Evolutionary conservation across 1,139 yeast genomes (phyloP).

Genomic region (Nadsonia starkeyi-henricii): DNA sequence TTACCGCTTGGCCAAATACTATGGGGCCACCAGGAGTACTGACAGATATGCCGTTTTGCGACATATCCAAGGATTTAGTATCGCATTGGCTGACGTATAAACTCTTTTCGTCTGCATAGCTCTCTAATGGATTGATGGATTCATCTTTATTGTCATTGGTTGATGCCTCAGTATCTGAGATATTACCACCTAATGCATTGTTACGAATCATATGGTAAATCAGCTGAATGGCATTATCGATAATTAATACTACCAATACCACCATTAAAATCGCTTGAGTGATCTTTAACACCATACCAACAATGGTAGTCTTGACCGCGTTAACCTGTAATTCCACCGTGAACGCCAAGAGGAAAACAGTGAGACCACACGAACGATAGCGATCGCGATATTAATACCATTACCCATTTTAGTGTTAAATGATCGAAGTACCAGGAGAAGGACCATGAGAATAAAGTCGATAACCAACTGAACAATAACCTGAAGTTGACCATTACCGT

Average conservation of each 20-base stretch:
- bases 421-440: slow-evolving; percentile 15
- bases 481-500: slow-evolving; percentile 22
- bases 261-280: slow-evolving; percentile 19
- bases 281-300: slow-evolving; percentile 20
- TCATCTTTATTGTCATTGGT: too few species aligned
- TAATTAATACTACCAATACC: slow-evolving; percentile 15
- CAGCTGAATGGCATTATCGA: slow-evolving; percentile 6
- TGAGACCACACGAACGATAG: slow-evolving; percentile 18
- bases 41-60: too few species aligned
- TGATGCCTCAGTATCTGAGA: too few species aligned
- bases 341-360: slow-evolving; percentile 19
- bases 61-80: too few species aligned
- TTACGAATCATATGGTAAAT: neutral
- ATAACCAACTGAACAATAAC: slow-evolving; percentile 21
- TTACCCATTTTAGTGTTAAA: slow-evolving; percentile 22
- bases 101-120: neutral
- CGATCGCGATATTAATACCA: slow-evolving; percentile 19
- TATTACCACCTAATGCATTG: too few species aligned
- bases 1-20: too few species aligned
- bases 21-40: too few species aligned
- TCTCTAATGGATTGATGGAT: too few species aligned
- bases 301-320: slow-evolving; percentile 18
- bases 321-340: slow-evolving; percentile 19
- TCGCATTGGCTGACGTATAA: neutral
- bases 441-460: slow-evolving; percentile 14